Percentiles rank a stretch among this genome's conserved stretches.
These are phyloP conservation scores for Dalechampia spathulata DNA, from an alignment of 441 rosid genomes.

Conservation along the genomic window DNA sequence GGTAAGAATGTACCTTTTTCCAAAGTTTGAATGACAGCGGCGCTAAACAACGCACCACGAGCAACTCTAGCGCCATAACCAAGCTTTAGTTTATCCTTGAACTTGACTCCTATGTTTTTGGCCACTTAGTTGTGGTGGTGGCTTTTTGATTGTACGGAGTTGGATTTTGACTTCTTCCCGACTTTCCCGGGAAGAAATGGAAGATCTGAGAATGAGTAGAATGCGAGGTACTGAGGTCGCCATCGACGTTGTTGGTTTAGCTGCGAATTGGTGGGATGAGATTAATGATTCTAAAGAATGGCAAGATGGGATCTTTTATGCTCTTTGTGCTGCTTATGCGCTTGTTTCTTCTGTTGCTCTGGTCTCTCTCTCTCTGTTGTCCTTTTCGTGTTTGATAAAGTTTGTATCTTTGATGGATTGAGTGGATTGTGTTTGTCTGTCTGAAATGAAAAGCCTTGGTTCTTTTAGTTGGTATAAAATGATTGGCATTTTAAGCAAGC, in stretches of 20 bases:
- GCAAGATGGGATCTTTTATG: constrained; percentile 79
- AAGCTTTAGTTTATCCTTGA: not conserved
- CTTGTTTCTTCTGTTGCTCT: constrained; percentile 77
- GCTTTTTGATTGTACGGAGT: not conserved
- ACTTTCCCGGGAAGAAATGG: not conserved
- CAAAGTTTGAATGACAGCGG: no score
- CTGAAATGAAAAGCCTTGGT: not conserved
- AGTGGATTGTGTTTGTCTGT: not conserved
- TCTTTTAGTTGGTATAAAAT: not conserved
- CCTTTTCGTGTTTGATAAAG: not conserved
- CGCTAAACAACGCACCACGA: no score
- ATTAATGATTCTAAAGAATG: constrained; percentile 54
- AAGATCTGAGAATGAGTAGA: constrained; percentile 17
- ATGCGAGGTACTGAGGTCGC: constrained; percentile 18
- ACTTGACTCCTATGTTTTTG: not conserved
- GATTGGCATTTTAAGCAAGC: no score
- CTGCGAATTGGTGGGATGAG: constrained; percentile 41
- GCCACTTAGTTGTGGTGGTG: not conserved
- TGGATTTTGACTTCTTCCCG: constrained; percentile 19
- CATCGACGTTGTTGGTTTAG: constrained; percentile 14
- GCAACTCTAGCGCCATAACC: no score
- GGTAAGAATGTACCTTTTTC: no score
- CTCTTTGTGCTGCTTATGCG: constrained; percentile 74
- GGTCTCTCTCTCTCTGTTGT: constrained; percentile 26
- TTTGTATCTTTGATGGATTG: not conserved